These are phyloP conservation scores for Helianthus annuus DNA, from an alignment of 129 eudicot genomes.

Conservation along the genomic window DNA sequence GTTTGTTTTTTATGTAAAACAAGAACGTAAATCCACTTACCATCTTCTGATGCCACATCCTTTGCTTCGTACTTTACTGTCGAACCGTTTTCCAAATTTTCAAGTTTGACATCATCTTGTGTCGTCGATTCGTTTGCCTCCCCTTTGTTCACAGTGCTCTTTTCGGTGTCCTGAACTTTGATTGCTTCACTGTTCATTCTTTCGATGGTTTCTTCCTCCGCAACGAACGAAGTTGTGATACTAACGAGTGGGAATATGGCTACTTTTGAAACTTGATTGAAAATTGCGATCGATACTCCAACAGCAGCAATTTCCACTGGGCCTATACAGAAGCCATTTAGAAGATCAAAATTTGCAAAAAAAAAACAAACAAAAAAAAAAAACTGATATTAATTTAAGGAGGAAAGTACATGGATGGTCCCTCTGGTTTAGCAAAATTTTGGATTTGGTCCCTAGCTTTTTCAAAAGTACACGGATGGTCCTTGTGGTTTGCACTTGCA, in stretches of 20 bases:
- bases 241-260: constrained; percentile 92
- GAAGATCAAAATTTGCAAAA: neutral
- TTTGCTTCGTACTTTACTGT: constrained; percentile 4
- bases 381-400: no score
- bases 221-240: constrained; percentile 91
- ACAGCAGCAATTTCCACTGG: constrained; percentile 88
- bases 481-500: no score
- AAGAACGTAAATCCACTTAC: constrained; percentile 21
- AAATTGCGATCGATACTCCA: constrained; percentile 81
- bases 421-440: no score
- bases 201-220: constrained; percentile 78
- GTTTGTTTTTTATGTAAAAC: neutral
- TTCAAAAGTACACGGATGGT: no score
- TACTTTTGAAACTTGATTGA: constrained; percentile 91
- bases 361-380: neutral
- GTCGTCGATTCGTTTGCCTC: constrained; percentile 17
- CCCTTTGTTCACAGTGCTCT: constrained; percentile 11
- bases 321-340: constrained; percentile 39
- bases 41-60: constrained; percentile 27
- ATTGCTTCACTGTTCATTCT: constrained; percentile 35
- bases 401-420: no score
- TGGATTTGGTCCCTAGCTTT: no score
- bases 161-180: constrained; percentile 19
- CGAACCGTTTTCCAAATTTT: constrained; percentile 39
- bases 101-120: constrained; percentile 34